Base-by-base conservation (phyloP, 108 stramenopile species). In the Mediolabrus comicus region DNA sequence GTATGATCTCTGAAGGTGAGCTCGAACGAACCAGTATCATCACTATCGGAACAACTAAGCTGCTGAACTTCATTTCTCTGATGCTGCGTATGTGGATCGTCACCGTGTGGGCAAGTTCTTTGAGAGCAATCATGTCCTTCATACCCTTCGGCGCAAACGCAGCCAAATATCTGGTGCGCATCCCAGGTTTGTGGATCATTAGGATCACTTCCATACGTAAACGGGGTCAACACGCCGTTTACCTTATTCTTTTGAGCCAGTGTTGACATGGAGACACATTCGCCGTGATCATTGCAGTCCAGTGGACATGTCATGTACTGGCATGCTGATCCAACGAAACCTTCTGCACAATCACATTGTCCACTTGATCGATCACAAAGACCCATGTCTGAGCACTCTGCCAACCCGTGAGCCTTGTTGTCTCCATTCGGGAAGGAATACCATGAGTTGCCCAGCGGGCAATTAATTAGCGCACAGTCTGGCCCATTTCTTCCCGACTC, bases 361-460 rank as follows among this genome's bases (percentile, higher is more conserved):
- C 92, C 92, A 1, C 75, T 72, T 4, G 54, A 28, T 2, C 84
- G 53, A 61, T 92, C 53, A 54, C 92, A 94, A 11, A 46, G 59
- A 1, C 92, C 92, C 59, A 83, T 84, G 69, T 83, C 86, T 25
- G 86, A 88, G 65, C 92, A 93, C 60, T 88, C 88, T 29, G 59
- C 55, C 11, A 54, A 41, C 31, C 35, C n/a, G 53, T 93, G 92
- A 13, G 90, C 92, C 1, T 46, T 71, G 59, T 68, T 74, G 3
- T 52, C 54, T 7, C 43, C 34, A 0, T 69, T 49, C 4, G 88
- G 84, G 30, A 67, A 53, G 4, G 71, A 82, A 39, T 67, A 82
- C 88, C 88, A 89, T 10, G 65, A 63, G 43, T 63, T 68, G 19
- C 84, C 88, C 4, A 59, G 29, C 11, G 86, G 88, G 56, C 88